Base-by-base conservation (phyloP, 371 early-diverging fungal genomes). In the Coemansia sp. region DNA sequence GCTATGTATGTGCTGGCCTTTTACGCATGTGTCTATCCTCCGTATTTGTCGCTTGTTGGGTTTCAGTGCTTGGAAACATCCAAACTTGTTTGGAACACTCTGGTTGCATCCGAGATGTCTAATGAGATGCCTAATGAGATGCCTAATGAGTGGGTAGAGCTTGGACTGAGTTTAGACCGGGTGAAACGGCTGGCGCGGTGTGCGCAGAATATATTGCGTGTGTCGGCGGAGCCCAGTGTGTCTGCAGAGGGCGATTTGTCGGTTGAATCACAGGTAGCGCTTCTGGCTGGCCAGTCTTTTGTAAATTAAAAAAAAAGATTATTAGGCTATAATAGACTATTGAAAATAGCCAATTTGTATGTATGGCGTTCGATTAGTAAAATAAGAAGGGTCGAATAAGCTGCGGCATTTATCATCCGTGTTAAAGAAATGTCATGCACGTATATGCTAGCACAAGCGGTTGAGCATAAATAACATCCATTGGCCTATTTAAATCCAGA, bases 21-120 rank as follows among this genome's bases (percentile, higher is more conserved):
- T 52, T 91, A 92, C 64, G 63, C 85, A 22, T 59, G 89, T 63
- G 82, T 85, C 10, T 91, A 90, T 61, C 89, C 89, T 24, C 84
- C 87, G 4, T 85, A 84, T 65, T 90, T 91, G 64, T 90, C 92
- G 5, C 80, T 92, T 63, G 68, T 90, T 10, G 88, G 85, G 4
- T 82, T 85, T 39, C 90, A 90, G 64, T 81, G 83, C 39, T 69
- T 90, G 50, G 78, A 84, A 26, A 66, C 87, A 16, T 86, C 88
- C 31, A 89, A 90, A 65, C 82, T 85, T 42, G 73, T 84, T 5
- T 89, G 88, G 89, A 89, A 90, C 40, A 76, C 70, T 8, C 10
- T 73, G 45, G 34, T 56, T 18, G 34, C 34, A 34, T 34, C 34
- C 7, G 34, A 34, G 0, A 16, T 22, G 48, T 16, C 24, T 14